Percentiles rank a stretch among this genome's conserved stretches.
phyloP scores from a whole-genome alignment of 1,284 basidiomycete genomes.

The Cryptococcus wingfieldii region DNA sequence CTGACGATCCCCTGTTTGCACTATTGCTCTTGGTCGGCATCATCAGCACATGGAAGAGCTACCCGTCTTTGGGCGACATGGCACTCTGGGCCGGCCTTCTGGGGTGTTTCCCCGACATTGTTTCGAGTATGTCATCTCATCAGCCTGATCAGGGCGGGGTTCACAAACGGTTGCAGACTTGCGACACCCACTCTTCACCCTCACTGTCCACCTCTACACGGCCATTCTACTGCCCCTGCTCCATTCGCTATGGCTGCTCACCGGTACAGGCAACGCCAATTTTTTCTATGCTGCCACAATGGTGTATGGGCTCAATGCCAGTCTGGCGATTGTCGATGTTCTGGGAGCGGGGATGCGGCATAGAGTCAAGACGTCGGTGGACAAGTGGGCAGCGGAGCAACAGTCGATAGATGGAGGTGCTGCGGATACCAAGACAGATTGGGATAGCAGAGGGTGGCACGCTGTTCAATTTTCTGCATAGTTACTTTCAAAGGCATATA shows the following conservation, averaged over 20 bases:
- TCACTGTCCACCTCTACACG: constrained; percentile 78
- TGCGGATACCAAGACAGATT: not conserved
- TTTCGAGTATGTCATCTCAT: constrained; percentile 60
- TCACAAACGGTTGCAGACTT: constrained; percentile 58
- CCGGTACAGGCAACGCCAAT: constrained; percentile 94
- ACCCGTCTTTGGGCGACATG: constrained; percentile 83
- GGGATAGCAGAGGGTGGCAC: constrained; percentile 14
- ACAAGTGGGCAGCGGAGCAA: not conserved
- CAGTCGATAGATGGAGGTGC: not conserved
- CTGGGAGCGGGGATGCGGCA: constrained; percentile 66
- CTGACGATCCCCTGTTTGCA: constrained; percentile 82
- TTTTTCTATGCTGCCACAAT: constrained; percentile 96
- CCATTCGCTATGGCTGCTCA: constrained; percentile 83
- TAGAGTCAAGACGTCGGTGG: constrained; percentile 12
- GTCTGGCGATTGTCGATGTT: constrained; percentile 73
- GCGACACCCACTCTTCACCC: constrained; percentile 78
- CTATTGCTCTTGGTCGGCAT: constrained; percentile 72
- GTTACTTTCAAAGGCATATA: not conserved
- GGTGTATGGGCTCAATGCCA: constrained; percentile 85
- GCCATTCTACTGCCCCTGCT: constrained; percentile 84
- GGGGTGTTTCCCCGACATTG: constrained; percentile 75
- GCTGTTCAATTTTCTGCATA: constrained; percentile 15
- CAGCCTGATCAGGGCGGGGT: not conserved
- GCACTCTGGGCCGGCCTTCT: constrained; percentile 79
- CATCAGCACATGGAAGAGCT: constrained; percentile 81